These are phyloP conservation scores for Chlorella sorokiniana DNA, from an alignment of 139 green algal genomes.

Conservation along the genomic window DNA sequence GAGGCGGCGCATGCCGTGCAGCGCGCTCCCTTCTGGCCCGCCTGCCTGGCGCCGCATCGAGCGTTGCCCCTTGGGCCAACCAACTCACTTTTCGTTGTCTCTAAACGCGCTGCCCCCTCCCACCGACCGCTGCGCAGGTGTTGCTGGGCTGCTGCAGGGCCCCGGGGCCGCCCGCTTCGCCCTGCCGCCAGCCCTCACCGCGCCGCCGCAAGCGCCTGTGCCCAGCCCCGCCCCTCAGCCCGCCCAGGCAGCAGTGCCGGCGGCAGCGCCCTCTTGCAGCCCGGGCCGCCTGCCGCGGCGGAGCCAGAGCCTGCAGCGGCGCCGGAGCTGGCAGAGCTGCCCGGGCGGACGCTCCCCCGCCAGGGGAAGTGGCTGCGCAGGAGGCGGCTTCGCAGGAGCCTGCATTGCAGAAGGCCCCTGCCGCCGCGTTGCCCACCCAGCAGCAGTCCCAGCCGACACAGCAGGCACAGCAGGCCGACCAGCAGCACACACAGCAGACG, in stretches of 20 bases:
- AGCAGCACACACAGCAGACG: background rate
- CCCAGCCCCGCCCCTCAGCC: background rate
- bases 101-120: background rate
- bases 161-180: slow-evolving; percentile 62
- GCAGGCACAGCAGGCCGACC: background rate
- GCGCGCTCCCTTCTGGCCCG: slow-evolving; percentile 72
- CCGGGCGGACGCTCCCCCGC: background rate
- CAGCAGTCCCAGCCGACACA: background rate
- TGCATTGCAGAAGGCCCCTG: background rate
- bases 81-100: background rate
- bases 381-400: background rate
- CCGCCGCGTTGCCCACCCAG: background rate
- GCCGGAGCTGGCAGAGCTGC: background rate
- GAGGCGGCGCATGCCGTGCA: slow-evolving; percentile 44
- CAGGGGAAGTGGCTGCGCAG: background rate
- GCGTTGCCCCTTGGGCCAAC: no score
- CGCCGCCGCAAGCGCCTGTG: background rate
- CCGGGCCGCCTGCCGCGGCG: background rate
- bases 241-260: background rate
- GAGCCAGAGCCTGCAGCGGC: background rate
- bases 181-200: slow-evolving; percentile 61
- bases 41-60: slow-evolving; percentile 37
- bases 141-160: slow-evolving; percentile 75
- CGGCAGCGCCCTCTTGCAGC: background rate
- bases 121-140: slow-evolving; percentile 53